Evolutionary conservation across 2,329 filamentous ascomycete genomes (phyloP).

Genomic region (Hypocreales sp.): DNA sequence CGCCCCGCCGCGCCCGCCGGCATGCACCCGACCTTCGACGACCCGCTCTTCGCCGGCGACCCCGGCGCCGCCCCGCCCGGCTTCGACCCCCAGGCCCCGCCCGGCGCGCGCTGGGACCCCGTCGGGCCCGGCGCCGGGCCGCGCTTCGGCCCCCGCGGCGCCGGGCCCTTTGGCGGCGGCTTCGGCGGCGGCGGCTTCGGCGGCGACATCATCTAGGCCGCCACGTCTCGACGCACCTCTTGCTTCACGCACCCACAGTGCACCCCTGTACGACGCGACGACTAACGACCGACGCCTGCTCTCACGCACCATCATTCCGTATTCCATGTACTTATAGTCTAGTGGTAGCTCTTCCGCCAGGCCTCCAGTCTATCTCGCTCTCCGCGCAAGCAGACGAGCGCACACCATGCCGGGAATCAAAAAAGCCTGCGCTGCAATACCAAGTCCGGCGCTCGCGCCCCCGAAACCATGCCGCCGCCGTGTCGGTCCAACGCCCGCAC

Average conservation of each 20-base stretch:
- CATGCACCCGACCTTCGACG: conserved; percentile 94
- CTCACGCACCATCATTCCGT: too few relatives aligned
- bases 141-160: conserved; percentile 28
- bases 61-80: conserved; percentile 22
- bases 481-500: too few relatives aligned
- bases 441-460: too few relatives aligned
- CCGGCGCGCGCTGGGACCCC: conserved; percentile 85
- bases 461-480: too few relatives aligned
- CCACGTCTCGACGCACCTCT: too few relatives aligned
- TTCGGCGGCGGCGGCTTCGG: conserved; percentile 15
- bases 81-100: conserved; percentile 57
- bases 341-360: too few relatives aligned
- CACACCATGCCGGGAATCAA: too few relatives aligned
- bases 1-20: conserved; percentile 52
- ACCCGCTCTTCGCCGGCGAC: conserved; percentile 56
- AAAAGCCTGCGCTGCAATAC: too few relatives aligned
- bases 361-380: too few relatives aligned
- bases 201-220: conserved; percentile 14
- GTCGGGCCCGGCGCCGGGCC: conserved; percentile 50
- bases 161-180: conserved; percentile 16
- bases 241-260: not conserved
- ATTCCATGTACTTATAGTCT: too few relatives aligned
- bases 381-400: too few relatives aligned
- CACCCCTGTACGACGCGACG: not conserved
- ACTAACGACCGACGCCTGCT: conserved; percentile 4